These are phyloP conservation scores for Paecilomyces formosus DNA, from an alignment of 2,329 filamentous ascomycete genomes.

Conservation along the genomic window DNA sequence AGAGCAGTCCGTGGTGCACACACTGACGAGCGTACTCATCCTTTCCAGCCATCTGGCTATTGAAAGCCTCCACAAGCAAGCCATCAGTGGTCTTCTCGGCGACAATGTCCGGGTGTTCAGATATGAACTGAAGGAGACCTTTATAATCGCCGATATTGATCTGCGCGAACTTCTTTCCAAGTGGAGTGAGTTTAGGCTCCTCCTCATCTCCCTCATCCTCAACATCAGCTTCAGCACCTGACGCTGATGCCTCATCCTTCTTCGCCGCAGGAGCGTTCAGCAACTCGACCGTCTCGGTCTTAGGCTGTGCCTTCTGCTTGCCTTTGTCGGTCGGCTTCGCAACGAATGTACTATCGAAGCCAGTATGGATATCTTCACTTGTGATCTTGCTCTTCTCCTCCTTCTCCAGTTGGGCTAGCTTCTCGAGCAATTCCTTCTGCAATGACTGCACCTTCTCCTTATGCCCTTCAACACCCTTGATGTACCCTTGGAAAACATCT, in stretches of 20 bases:
- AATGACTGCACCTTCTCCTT: slow-evolving; percentile 68
- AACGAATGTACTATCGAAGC: slow-evolving; percentile 82
- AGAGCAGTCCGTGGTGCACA: slow-evolving; percentile 83
- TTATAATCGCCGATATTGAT: slow-evolving; percentile 71
- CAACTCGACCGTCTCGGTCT: slow-evolving; percentile 53
- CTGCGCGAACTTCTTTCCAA: slow-evolving; percentile 72
- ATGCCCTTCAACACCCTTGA: slow-evolving; percentile 70
- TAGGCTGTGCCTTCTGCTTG: slow-evolving; percentile 35
- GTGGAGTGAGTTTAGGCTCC: slow-evolving; percentile 65
- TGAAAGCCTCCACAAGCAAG: slow-evolving; percentile 84
- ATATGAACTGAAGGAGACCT: slow-evolving; percentile 67
- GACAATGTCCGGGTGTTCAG: slow-evolving; percentile 69
- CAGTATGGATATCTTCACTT: slow-evolving; percentile 78
- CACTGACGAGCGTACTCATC: slow-evolving; percentile 74
- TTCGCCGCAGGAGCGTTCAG: slow-evolving; percentile 57
- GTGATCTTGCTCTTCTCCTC: slow-evolving; percentile 88
- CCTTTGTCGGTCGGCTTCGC: slow-evolving; percentile 50
- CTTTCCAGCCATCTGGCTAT: slow-evolving; percentile 69
- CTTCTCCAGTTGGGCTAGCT: slow-evolving; percentile 74
- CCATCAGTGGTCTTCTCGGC: slow-evolving; percentile 84
- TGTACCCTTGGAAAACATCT: slow-evolving; percentile 65
- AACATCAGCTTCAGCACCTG: slow-evolving; percentile 52
- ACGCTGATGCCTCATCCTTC: slow-evolving; percentile 35
- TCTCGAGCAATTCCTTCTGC: slow-evolving; percentile 65
- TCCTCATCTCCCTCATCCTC: slow-evolving; percentile 56